Conservation (phyloP, 768 basidiomycete species). For the Tricholoma sp. region DNA sequence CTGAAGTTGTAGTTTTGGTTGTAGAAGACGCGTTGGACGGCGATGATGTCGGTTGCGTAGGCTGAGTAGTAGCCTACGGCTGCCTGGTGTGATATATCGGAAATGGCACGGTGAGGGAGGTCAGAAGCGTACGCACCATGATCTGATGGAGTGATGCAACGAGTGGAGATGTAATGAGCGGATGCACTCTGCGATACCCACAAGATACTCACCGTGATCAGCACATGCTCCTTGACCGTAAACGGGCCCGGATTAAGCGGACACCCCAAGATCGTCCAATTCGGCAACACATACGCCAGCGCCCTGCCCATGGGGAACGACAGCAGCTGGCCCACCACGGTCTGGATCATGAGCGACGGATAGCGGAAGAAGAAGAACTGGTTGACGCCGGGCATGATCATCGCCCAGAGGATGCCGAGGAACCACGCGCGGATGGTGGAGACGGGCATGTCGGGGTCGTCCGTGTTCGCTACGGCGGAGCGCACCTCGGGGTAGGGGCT, state of each 20-base stretch:
- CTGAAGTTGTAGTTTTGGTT: constrained; percentile 55
- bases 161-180: too few species aligned
- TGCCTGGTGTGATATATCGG: constrained; percentile 6
- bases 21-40: constrained; percentile 74
- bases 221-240: constrained; percentile 69
- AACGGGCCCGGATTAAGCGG: constrained; percentile 65
- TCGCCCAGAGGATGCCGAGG: constrained; percentile 67
- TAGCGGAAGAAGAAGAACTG: constrained; percentile 79
- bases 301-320: constrained; percentile 60
- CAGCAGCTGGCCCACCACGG: constrained; percentile 66
- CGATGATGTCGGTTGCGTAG: constrained; percentile 73
- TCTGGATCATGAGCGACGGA: constrained; percentile 46
- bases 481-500: constrained; percentile 73
- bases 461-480: constrained; percentile 65
- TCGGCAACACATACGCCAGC: constrained; percentile 52
- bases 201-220: constrained; percentile 22
- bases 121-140: too few species aligned
- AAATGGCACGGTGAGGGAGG: too few species aligned
- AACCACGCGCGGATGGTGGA: constrained; percentile 66
- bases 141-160: too few species aligned
- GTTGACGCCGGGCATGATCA: constrained; percentile 60
- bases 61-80: constrained; percentile 43
- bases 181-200: too few species aligned
- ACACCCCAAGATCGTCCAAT: constrained; percentile 46
- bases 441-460: constrained; percentile 59